phyloP scores from a whole-genome alignment of 2,329 filamentous ascomycete species.

The Biscogniauxia sp. region DNA sequence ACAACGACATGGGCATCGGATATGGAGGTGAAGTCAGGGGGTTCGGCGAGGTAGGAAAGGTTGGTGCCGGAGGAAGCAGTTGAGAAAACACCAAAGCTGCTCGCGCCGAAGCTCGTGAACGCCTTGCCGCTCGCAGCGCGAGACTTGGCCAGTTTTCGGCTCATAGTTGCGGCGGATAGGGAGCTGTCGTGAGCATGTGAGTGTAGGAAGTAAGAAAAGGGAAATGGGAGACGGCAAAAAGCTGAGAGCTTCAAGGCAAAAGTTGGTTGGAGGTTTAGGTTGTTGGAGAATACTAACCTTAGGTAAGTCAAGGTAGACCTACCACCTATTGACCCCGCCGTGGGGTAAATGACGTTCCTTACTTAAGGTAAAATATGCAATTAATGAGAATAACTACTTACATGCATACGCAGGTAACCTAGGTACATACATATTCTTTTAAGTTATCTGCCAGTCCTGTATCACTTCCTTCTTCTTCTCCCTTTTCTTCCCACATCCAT shows the following conservation, averaged over 20 bases:
- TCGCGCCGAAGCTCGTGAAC: conserved; percentile 16
- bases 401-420: too few species aligned
- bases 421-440: too few species aligned
- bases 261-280: background rate
- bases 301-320: too few species aligned
- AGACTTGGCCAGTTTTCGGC: conserved; percentile 28
- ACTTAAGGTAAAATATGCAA: too few species aligned
- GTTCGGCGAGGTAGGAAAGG: conserved; percentile 84
- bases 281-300: too few species aligned
- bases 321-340: background rate
- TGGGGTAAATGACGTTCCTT: background rate
- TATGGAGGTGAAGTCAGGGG: conserved; percentile 74
- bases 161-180: conserved; percentile 21
- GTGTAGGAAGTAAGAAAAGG: too few species aligned
- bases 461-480: too few species aligned
- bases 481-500: too few species aligned
- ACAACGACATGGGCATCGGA: conserved; percentile 81
- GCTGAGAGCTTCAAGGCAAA: background rate
- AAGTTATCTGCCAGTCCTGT: too few species aligned
- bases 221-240: background rate
- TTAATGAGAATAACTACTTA: too few species aligned
- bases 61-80: conserved; percentile 42
- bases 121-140: conserved; percentile 30
- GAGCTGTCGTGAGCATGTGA: too few species aligned
- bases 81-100: conserved; percentile 36